Percentiles rank a stretch among this genome's conserved stretches.
phyloP scores from a whole-genome alignment of 2,329 filamentous ascomycete species.

The Colletotrichum abscissum region DNA sequence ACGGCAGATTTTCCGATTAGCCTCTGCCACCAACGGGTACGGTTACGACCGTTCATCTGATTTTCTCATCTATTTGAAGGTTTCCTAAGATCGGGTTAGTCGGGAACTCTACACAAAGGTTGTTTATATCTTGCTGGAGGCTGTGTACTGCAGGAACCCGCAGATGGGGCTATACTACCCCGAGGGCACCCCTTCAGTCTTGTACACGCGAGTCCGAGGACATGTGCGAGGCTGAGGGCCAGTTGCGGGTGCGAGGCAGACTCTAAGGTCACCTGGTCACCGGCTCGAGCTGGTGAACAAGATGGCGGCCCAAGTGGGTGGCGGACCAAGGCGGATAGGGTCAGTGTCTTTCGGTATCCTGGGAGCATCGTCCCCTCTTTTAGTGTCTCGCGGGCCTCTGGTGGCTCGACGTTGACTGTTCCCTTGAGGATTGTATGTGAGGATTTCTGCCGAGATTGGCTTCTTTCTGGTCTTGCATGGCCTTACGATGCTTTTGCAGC shows the following conservation, averaged over 20 bases:
- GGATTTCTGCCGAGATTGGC: not conserved
- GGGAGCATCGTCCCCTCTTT: not conserved
- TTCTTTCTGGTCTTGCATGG: not conserved
- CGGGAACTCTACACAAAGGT: not conserved
- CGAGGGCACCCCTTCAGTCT: not conserved
- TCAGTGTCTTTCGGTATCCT: not conserved
- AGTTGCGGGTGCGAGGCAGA: not conserved
- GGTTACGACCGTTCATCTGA: constrained; percentile 18
- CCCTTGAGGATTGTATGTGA: not conserved
- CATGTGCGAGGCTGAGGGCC: not conserved
- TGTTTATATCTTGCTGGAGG: not conserved
- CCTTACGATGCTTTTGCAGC: not conserved
- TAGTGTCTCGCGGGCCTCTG: not conserved
- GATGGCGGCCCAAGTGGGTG: not conserved
- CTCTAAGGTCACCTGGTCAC: not conserved
- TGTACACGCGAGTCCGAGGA: not conserved
- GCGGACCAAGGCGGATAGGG: not conserved
- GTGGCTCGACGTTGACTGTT: not conserved
- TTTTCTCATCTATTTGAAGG: constrained; percentile 5
- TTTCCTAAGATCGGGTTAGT: not conserved
- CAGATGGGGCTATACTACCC: not conserved
- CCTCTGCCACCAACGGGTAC: not conserved
- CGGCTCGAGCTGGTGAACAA: not conserved
- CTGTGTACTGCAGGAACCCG: constrained; percentile 13
- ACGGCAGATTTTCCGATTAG: constrained; percentile 26